These are phyloP conservation scores for Hypoxylon sp. DNA, from an alignment of 2,329 filamentous ascomycete genomes.

Conservation along the genomic window DNA sequence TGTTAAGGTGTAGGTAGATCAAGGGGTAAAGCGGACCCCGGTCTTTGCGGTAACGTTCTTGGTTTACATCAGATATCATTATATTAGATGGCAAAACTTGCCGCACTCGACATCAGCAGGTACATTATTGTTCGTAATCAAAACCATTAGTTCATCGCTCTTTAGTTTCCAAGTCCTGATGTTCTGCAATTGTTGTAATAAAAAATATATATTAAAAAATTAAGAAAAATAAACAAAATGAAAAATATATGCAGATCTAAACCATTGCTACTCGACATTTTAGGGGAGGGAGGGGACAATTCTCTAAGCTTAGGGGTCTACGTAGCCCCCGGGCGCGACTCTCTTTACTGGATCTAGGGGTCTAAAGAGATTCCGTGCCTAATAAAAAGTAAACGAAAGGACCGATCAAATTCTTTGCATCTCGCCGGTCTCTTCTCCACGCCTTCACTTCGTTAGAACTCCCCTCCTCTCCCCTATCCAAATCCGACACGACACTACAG, in stretches of 20 bases:
- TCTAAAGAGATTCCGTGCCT: background rate
- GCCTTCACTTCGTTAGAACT: background rate
- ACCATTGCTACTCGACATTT: too few species aligned
- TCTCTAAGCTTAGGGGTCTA: constrained; percentile 3
- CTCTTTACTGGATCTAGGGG: background rate
- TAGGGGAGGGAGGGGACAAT: background rate
- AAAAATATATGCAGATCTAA: too few species aligned
- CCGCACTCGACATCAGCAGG: background rate
- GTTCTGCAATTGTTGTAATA: too few species aligned
- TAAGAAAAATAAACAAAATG: too few species aligned
- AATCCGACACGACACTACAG: constrained; percentile 13
- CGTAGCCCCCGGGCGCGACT: background rate
- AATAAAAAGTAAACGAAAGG: background rate
- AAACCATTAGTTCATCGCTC: too few species aligned
- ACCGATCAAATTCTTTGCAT: constrained; percentile 1
- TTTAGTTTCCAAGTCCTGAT: too few species aligned
- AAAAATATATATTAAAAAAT: too few species aligned
- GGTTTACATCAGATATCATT: background rate
- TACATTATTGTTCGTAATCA: background rate
- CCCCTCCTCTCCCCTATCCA: constrained; percentile 1
- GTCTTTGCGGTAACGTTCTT: background rate
- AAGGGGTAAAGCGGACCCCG: constrained; percentile 10
- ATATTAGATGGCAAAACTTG: background rate
- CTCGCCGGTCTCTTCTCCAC: background rate
- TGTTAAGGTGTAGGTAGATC: too few species aligned